Base-by-base conservation (phyloP, 495 filamentous ascomycete species). In the Annulohypoxylon stygium region DNA sequence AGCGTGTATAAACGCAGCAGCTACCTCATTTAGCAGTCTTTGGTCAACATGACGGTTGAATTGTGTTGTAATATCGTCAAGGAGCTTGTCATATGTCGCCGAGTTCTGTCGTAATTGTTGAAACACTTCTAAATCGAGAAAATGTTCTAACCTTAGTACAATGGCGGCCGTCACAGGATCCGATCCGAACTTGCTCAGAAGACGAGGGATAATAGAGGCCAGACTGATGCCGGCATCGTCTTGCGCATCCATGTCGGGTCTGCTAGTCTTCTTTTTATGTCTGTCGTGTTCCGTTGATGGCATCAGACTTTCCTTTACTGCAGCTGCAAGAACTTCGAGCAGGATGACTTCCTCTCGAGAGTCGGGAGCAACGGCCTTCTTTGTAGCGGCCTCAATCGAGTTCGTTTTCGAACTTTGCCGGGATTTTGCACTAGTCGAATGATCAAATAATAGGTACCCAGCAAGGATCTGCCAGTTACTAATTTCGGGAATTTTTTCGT, bases 51-150 rank as follows among this genome's bases (percentile, higher is more conserved):
- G 96, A 0, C 93, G 90, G 53, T 95, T 88, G 80, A 98, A 98
- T 76, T 98, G 96, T 67, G 91, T 92, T 72, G 93, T 93, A 75
- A 98, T 95, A 72, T 98, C 95, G 70, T 97, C 96, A 1, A 99
- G 84, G 20, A 98, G 81, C 12, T 93, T 88, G 0, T 87, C 87
- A 79, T 97, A 97, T 0, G 91, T 91, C 0, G 92, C 90, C 1
- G 92, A 90, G 74, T 95, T 92, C 78, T 97, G 93, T 20, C 94
- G 91, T 11, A 98, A 83, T 75, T 97, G 93, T 76, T 96, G 91
- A 78, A 97, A 96, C 23, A 96, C 89, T 57, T 93, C 91, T 2
- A 98, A 86, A 73, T 97, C 92, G 16, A 99, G 88, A 20, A 91
- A 87, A 77, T 94, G 93, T 75, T 95, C 93, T n/a, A 99, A 84